Evolutionary conservation across 169 alveolate species (phyloP).

Genomic region (Plasmodium vivax): DNA sequence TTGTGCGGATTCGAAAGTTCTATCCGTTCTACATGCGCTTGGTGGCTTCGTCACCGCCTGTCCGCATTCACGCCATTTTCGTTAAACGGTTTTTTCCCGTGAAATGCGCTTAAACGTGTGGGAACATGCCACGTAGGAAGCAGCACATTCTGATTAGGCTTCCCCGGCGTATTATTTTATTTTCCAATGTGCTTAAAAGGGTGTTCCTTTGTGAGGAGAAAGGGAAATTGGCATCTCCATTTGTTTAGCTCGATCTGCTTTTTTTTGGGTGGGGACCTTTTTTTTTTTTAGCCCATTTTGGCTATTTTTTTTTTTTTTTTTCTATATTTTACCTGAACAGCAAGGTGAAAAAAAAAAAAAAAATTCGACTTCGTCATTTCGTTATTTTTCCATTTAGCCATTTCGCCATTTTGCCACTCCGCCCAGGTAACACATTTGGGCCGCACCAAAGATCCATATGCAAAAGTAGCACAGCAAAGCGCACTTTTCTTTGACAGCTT

Average conservation of each 20-base stretch:
- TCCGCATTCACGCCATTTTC: neutral
- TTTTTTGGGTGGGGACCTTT: neutral
- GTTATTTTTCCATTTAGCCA: no score
- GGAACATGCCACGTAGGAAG: neutral
- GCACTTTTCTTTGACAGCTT: neutral
- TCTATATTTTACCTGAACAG: neutral
- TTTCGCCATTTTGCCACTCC: neutral
- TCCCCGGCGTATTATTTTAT: neutral
- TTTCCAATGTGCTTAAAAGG: neutral
- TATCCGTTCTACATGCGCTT: neutral
- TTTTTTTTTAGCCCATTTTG: neutral
- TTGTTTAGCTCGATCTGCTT: neutral
- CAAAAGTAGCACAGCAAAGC: neutral
- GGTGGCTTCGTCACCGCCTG: neutral
- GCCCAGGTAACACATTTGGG: neutral
- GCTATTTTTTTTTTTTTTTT: neutral
- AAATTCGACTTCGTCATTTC: neutral
- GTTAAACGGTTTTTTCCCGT: neutral
- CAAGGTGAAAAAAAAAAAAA: neutral
- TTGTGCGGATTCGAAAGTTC: neutral
- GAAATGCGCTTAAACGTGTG: neutral
- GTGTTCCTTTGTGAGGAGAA: neutral
- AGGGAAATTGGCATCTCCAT: neutral
- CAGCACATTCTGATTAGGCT: neutral
- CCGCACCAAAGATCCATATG: neutral